These are phyloP conservation scores for Yamadazyma epiphylla DNA, from an alignment of 1,139 yeast species.

Conservation along the genomic window DNA sequence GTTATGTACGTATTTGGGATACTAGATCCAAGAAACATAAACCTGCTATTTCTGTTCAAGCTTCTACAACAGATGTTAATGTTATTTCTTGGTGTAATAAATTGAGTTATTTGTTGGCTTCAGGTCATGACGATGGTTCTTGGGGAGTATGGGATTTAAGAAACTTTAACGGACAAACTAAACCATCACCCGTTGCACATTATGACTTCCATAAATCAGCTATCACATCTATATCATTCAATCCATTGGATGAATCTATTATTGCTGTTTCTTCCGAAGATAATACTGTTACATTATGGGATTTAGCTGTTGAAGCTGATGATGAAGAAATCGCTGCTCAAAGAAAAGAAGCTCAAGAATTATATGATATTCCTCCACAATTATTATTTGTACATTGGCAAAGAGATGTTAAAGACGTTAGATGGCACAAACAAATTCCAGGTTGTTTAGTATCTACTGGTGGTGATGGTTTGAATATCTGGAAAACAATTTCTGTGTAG, in stretches of 20 bases:
- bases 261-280: slow-evolving; percentile 96
- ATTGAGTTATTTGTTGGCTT: slow-evolving; percentile 81
- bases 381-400: slow-evolving; percentile 97
- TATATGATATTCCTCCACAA: slow-evolving; percentile 93
- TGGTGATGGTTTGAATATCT: slow-evolving; percentile 87
- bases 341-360: slow-evolving; percentile 65
- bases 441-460: slow-evolving; percentile 95
- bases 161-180: slow-evolving; percentile 59
- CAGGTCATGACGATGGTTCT: slow-evolving; percentile 95
- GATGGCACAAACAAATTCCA: slow-evolving; percentile 97
- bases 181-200: slow-evolving; percentile 80
- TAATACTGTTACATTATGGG: slow-evolving; percentile 96
- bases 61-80: slow-evolving; percentile 83
- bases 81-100: slow-evolving; percentile 95
- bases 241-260: slow-evolving; percentile 92
- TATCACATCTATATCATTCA: slow-evolving; percentile 88
- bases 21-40: slow-evolving; percentile 88
- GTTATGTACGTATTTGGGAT: slow-evolving; percentile 93
- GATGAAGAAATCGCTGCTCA: slow-evolving; percentile 89
- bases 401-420: slow-evolving; percentile 92
- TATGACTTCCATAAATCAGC: slow-evolving; percentile 95
- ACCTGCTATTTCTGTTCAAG: slow-evolving; percentile 84
- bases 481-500: slow-evolving; percentile 94
- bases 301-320: slow-evolving; percentile 93
- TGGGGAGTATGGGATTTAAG: slow-evolving; percentile 99